These are phyloP conservation scores for Mycena sp. DNA, from an alignment of 1,284 basidiomycete species.

Conservation along the genomic window DNA sequence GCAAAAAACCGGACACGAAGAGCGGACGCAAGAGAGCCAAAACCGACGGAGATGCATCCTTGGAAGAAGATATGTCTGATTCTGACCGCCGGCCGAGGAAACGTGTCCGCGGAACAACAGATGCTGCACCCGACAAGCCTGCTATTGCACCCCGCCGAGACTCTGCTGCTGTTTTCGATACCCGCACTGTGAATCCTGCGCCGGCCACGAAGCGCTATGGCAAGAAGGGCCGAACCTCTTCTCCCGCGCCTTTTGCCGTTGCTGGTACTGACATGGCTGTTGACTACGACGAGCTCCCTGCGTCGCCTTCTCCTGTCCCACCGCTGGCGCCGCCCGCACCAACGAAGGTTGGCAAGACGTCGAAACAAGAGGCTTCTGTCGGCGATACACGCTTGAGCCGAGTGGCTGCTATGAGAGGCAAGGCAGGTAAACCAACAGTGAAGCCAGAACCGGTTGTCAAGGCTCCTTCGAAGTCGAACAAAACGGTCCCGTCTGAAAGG, in stretches of 20 bases:
- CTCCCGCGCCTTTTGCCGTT: slow-evolving; percentile 5
- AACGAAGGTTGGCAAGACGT: slow-evolving; percentile 1
- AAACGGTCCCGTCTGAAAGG: not conserved
- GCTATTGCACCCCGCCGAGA: slow-evolving; percentile 1
- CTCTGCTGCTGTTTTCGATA: slow-evolving; percentile 25
- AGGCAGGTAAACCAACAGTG: slow-evolving; percentile 16
- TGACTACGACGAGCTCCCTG: slow-evolving; percentile 28
- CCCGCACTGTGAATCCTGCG: not conserved
- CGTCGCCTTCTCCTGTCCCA: not conserved
- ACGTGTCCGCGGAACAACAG: slow-evolving; percentile 10
- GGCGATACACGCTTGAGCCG: slow-evolving; percentile 7
- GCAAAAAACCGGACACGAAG: not conserved
- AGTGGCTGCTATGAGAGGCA: slow-evolving; percentile 26
- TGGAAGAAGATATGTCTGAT: not conserved
- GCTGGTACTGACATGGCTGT: slow-evolving; percentile 23
- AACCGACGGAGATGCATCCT: slow-evolving; percentile 3
- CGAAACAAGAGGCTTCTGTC: slow-evolving; percentile 7
- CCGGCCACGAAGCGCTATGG: slow-evolving; percentile 26
- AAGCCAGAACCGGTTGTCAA: slow-evolving; percentile 15
- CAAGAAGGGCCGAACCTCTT: slow-evolving; percentile 28
- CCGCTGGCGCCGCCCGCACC: not conserved
- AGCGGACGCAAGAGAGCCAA: slow-evolving; percentile 13
- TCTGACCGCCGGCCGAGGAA: slow-evolving; percentile 8
- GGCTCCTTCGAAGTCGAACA: slow-evolving; percentile 12
- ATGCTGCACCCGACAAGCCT: not conserved